Evolutionary conservation across 2,329 filamentous ascomycete genomes (phyloP).

Genomic region (Ophiostoma triangulosporum): DNA sequence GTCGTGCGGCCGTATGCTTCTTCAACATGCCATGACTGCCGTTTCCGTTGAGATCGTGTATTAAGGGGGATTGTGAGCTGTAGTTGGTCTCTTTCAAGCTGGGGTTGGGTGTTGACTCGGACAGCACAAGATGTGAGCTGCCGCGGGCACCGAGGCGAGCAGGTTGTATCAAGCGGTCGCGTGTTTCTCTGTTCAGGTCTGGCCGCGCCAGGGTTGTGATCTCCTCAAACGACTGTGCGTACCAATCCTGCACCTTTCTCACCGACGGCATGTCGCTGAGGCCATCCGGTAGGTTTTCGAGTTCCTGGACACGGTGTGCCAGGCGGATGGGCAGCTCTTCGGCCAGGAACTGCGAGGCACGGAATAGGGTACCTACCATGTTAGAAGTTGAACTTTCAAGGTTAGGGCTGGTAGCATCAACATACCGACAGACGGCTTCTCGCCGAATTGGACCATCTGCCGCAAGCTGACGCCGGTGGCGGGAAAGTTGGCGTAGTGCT

Average conservation of each 20-base stretch:
- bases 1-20: conserved; percentile 42
- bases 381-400: too few species aligned
- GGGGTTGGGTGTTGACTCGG: conserved; percentile 78
- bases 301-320: conserved; percentile 90
- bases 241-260: conserved; percentile 91
- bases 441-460: conserved; percentile 98
- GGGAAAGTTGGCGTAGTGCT: conserved; percentile 92
- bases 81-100: conserved; percentile 79
- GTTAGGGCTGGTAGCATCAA: conserved; percentile 9
- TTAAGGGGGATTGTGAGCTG: conserved; percentile 33
- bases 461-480: conserved; percentile 90
- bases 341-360: conserved; percentile 93
- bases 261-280: conserved; percentile 98
- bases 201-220: conserved; percentile 79
- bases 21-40: conserved; percentile 20
- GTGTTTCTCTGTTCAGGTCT: conserved; percentile 58
- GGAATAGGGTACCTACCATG: conserved; percentile 72
- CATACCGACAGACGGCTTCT: conserved; percentile 78
- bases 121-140: conserved; percentile 44
- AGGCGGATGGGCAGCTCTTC: conserved; percentile 95
- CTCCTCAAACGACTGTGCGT: conserved; percentile 99
- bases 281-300: conserved; percentile 83
- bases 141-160: conserved; percentile 40
- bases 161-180: conserved; percentile 63
- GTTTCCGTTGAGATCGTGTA: conserved; percentile 22